Base-by-base conservation (phyloP, 352 stramenopile species). In the Phytophthora foliorum region DNA sequence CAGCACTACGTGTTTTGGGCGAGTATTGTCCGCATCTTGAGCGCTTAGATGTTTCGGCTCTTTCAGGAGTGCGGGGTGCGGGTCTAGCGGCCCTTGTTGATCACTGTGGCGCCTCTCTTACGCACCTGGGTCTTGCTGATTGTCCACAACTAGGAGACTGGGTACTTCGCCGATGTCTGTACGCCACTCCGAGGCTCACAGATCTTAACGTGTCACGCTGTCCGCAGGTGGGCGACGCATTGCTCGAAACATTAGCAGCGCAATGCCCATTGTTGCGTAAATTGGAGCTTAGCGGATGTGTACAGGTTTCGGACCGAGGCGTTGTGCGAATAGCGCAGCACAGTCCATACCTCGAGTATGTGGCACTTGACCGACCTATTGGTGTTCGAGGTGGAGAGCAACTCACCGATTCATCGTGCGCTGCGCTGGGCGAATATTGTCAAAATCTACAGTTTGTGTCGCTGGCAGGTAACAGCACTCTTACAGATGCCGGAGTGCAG, bases 401-500 rank as follows among this genome's bases (percentile, higher is more conserved):
- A 50, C 86, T 98, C 57, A 98, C 92, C 2, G 94, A 98, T 69
- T 91, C 97, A 0, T 77, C 88, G 16, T 89, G 97, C 29, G 74
- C 96, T 10, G 88, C 93, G 10, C 66, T 98, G 1, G 84, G 85
- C 0, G 80, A 90, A 44, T 82, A 87, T 27, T 93, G 88, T 70
- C 75, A 71, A 0, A 38, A 53, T 8, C 52, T 96, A 2, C 56
- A 64, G 4, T 58, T 84, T 10, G 69, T 98, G 1, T 89, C 87
- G 25, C 60, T 98, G 1, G 79, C 80, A 2, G 93, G 95, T 0
- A 98, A 89, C 63, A 87, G 90, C 11, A 89, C 92, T 58, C 67
- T 99, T 14, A 96, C 93, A 0, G 94, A 99, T 57, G 93, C 89
- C 5, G 94, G 94, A 0, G 67, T 98, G 22, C 86, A 89, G 19